A percentile compares a stretch with the other conserved stretches of the same genome.
phyloP scores from a whole-genome alignment of 1,284 basidiomycete genomes.

The Macrocybe sp. region DNA sequence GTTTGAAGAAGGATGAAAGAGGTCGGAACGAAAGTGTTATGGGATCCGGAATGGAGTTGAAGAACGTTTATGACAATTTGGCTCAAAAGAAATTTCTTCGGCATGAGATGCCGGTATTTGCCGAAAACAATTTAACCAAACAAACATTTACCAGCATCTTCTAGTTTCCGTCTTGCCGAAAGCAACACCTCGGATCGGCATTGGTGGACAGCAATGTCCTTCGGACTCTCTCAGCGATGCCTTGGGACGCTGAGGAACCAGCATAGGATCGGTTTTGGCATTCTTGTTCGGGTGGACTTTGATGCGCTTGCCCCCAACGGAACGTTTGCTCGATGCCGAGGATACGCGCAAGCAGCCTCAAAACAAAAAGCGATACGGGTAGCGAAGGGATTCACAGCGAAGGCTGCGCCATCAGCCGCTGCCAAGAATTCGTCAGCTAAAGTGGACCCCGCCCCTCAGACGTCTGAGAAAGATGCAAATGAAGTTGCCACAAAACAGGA shows the following conservation, averaged over 20 bases:
- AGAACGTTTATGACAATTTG: constrained; percentile 20
- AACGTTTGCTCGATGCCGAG: constrained; percentile 1
- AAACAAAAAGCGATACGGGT: constrained; percentile 9
- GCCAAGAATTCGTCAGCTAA: constrained; percentile 8
- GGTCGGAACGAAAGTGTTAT: constrained; percentile 3
- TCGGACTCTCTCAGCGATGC: constrained; percentile 18
- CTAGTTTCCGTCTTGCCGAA: neutral
- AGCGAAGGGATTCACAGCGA: neutral
- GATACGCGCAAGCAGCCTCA: constrained; percentile 9
- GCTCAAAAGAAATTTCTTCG: constrained; percentile 20
- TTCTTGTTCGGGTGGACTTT: neutral
- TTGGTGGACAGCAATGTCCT: constrained; percentile 16
- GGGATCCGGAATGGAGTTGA: constrained; percentile 16
- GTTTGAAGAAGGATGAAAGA: too few relatives aligned
- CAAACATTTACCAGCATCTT: constrained; percentile 12
- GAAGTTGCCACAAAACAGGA: constrained; percentile 10
- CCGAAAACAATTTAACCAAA: constrained; percentile 19
- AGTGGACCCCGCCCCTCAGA: constrained; percentile 8
- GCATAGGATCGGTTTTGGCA: constrained; percentile 2
- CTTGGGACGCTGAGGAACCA: constrained; percentile 13
- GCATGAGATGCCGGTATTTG: constrained; percentile 17
- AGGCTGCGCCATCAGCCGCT: constrained; percentile 2
- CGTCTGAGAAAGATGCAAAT: constrained; percentile 8
- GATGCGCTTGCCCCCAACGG: too few relatives aligned
- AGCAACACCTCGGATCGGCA: neutral